Evolutionary conservation across 208 protist species (phyloP).

Genomic region (Spongospora subterranea): DNA sequence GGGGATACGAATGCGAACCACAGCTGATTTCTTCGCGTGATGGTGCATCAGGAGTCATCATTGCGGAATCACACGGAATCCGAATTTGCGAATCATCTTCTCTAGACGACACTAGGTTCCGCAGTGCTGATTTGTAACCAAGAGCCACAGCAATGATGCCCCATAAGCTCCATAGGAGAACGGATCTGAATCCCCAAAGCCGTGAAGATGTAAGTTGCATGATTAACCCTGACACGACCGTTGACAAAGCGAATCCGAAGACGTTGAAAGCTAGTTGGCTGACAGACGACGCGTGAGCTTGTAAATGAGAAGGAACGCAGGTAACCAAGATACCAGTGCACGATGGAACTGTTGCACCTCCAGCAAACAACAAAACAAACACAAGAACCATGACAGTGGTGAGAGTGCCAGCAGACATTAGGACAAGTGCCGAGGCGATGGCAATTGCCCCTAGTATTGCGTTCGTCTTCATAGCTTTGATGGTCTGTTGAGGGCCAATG

Average conservation of each 20-base stretch:
- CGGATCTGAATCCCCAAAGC: not conserved
- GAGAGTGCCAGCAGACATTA: not conserved
- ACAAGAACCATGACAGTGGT: not conserved
- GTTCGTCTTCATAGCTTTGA: not conserved
- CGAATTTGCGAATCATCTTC: too few relatives aligned
- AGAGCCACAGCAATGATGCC: not conserved
- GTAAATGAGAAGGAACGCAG: not conserved
- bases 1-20: too few relatives aligned
- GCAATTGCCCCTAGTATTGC: not conserved
- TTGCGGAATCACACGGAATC: too few relatives aligned
- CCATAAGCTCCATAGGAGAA: not conserved
- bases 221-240: not conserved
- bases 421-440: not conserved
- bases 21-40: too few relatives aligned
- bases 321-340: not conserved
- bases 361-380: not conserved
- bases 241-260: not conserved
- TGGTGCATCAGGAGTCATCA: too few relatives aligned
- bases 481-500: not conserved
- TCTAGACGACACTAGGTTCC: too few relatives aligned
- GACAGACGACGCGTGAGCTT: not conserved
- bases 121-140: not conserved
- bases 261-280: not conserved
- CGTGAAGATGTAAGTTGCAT: not conserved
- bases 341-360: not conserved